Base-by-base conservation (phyloP, 495 filamentous ascomycete genomes). In the Talaromyces borbonicus region DNA sequence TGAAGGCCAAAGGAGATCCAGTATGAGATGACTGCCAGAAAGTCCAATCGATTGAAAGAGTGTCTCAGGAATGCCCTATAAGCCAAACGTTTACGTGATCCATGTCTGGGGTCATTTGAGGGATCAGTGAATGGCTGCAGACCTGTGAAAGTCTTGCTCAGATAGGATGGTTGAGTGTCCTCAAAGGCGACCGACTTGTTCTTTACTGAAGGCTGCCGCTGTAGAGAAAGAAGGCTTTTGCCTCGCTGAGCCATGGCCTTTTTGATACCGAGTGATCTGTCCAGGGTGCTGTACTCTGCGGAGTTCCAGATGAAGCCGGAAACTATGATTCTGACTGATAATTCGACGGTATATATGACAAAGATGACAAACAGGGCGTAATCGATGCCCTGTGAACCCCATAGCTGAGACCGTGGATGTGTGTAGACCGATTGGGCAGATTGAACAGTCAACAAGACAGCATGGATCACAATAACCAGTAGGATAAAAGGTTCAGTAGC, bases 21-120 rank as follows among this genome's bases (percentile, higher is more conserved):
- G 62, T 85, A 97, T 5, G 90, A 82, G n/a, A 90, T 72, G n/a
- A 99, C 83, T 4, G 92, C 93, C 26, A 99, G 66, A 65, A 97
- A 96, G 61, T 99, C 92, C 3, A 97, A 72, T 46, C 92, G 78
- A 60, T 96, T 97, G 68, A 97, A 97, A 8, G 84, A 84, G 56
- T 99, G 92, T 23, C 92, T 81, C 41, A 99, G 71, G 60, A 95
- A 97, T 4, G 92, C 92, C 46, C 92, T 81, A 47, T 89, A 81
- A 24, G 92, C 92, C 45, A 99, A 75, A 43, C 90, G 78, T 46
- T 82, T 65, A 41, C 90, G 84, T 56, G 87, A 84, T 56, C 87
- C 85, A 50, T 95, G 85, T 40, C 88, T 75, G 43, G 81, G 71
- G 46, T 86, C 79, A 32, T 78, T 77, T 14, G 71, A 72, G 30